Base-by-base conservation (phyloP, 108 stramenopile genomes). In the Nitzschia inconspicua region DNA sequence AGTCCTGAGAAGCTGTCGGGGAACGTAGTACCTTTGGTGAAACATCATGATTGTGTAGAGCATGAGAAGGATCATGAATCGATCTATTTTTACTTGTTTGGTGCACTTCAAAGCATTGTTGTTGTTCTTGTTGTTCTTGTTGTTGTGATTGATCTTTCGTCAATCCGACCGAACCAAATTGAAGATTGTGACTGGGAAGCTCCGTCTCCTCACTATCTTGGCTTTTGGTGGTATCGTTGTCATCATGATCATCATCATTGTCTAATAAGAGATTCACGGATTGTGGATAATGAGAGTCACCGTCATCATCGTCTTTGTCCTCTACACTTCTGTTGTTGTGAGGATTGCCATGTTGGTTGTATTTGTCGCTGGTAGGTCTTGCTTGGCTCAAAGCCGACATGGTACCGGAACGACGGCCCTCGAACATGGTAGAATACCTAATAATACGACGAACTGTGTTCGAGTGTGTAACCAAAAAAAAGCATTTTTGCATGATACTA, bases 181-280 rank as follows among this genome's bases (percentile, higher is more conserved):
- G 11, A 14, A 14, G 11, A 14, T 14, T 42, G 4, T 42, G 2
- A 19, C 19, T 42, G 41, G 46, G 46, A 47, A 25, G 1, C 46
- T 47, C 46, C 18, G 46, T 47, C 2, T 14, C 19, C 11, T 47
- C 46, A 19, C 46, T 47, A 20, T 47, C 46, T 22, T 2, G 4
- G 10, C 19, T 20, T 14, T 47, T 47, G 24, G 6, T 19, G 24
- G 23, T 20, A 19, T 47, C 26, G 4, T 20, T 20, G 19, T 25
- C 8, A 4, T 47, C 10, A 25, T 20, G 4, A 47, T 47, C 44
- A 46, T 46, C 59, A 30, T 18, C 18, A 10, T 60, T 44, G 9
- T 32, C 44, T 25, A n/a, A 3, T 31, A 60, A 29, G 44, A 60
- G 31, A 29, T 60, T 40, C 8, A 50, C 48, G 8, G 61, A 63